Conservation (phyloP, 2,329 filamentous ascomycete genomes). For the Diaporthe sp. region DNA sequence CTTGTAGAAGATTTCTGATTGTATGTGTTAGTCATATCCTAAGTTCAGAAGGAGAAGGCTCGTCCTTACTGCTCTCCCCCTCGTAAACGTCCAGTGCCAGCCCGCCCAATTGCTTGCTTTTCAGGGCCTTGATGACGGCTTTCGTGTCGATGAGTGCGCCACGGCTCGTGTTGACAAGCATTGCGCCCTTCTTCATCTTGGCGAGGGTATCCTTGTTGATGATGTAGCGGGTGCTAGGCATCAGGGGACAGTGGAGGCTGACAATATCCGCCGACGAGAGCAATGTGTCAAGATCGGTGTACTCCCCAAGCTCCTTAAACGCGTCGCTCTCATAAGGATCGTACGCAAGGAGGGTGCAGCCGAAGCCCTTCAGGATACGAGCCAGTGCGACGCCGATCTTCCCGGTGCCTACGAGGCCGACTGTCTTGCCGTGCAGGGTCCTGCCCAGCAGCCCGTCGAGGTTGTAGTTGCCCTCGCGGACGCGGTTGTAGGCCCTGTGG, state of each 20-base stretch:
- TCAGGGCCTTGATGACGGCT: constrained; percentile 70
- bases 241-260: constrained; percentile 74
- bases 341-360: constrained; percentile 69
- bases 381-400: constrained; percentile 72
- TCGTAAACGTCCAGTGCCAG: constrained; percentile 77
- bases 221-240: constrained; percentile 67
- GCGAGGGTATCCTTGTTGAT: constrained; percentile 65
- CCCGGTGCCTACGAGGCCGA: constrained; percentile 73
- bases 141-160: constrained; percentile 71
- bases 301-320: constrained; percentile 61
- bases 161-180: constrained; percentile 76
- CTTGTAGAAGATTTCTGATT: constrained; percentile 66
- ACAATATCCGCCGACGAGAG: constrained; percentile 69
- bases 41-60: neutral
- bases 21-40: neutral
- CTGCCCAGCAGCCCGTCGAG: constrained; percentile 71
- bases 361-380: constrained; percentile 72
- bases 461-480: constrained; percentile 75
- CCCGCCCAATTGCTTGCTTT: constrained; percentile 68
- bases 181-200: constrained; percentile 67
- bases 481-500: constrained; percentile 75
- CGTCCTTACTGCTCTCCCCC: constrained; percentile 59
- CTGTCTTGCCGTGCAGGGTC: constrained; percentile 72
- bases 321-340: constrained; percentile 65
- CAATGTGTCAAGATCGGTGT: constrained; percentile 64